Evolutionary conservation across 768 basidiomycete species (phyloP).

Genomic region (Russula virescens): DNA sequence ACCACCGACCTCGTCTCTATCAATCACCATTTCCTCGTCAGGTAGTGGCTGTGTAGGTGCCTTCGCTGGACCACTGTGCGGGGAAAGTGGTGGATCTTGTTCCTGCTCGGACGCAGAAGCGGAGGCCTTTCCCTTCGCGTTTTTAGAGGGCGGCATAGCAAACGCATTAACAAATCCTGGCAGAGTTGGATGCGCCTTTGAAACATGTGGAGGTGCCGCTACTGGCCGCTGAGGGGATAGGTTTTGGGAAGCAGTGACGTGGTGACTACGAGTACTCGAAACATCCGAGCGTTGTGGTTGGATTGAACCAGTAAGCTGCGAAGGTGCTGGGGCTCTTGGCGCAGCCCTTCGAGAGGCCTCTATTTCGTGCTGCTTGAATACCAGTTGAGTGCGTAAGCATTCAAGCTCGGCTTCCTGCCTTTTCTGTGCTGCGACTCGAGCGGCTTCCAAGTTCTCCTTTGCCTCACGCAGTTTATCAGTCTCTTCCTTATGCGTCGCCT

Average conservation of each 20-base stretch:
- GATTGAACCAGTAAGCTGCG: neutral
- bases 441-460: slow-evolving; percentile 18
- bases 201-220: neutral
- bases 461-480: slow-evolving; percentile 16
- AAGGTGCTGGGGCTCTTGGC: neutral
- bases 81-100: neutral
- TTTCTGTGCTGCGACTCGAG: slow-evolving; percentile 9
- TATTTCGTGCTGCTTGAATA: slow-evolving; percentile 23
- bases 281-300: slow-evolving; percentile 9
- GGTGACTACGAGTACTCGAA: neutral
- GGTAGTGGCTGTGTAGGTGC: neutral
- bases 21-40: slow-evolving; percentile 15
- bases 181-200: slow-evolving; percentile 3
- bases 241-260: neutral
- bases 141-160: neutral
- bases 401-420: slow-evolving; percentile 21
- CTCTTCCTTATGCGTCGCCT: slow-evolving; percentile 15
- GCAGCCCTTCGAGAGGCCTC: slow-evolving; percentile 12
- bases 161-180: slow-evolving; percentile 24
- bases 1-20: neutral
- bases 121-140: slow-evolving; percentile 8
- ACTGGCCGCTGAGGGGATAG: neutral
- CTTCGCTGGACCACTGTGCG: neutral
- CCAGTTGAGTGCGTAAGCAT: slow-evolving; percentile 22
- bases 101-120: slow-evolving; percentile 5